These are phyloP conservation scores for Corchorus olitorius DNA, from an alignment of 345 rosid genomes.

Conservation along the genomic window DNA sequence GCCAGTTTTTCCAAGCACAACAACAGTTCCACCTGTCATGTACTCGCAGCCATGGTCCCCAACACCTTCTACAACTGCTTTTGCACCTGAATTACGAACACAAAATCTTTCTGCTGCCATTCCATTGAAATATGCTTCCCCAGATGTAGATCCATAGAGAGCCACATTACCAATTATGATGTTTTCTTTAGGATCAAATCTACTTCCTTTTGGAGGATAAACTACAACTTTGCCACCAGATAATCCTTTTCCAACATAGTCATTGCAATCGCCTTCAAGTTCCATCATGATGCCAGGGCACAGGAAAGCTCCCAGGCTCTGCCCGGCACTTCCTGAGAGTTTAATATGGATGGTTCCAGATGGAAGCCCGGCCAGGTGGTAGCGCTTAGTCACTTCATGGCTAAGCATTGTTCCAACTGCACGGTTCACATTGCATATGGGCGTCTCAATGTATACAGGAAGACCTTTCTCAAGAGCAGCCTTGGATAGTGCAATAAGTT, in stretches of 20 bases:
- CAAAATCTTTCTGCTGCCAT: conserved; percentile 99
- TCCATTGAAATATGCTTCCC: conserved; percentile 96
- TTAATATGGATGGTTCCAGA: conserved; percentile 84
- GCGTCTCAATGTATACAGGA: conserved; percentile 81
- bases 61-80: conserved; percentile 97
- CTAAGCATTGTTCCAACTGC: conserved; percentile 99
- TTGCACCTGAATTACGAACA: conserved; percentile 99
- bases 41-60: conserved; percentile 99
- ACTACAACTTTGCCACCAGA: conserved; percentile 95
- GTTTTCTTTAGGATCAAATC: conserved; percentile 94
- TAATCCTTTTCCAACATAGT: conserved; percentile 97
- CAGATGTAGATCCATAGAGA: conserved; percentile 88
- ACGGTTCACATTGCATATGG: conserved; percentile 89
- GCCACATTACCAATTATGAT: conserved; percentile 97
- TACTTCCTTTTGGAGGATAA: conserved; percentile 88
- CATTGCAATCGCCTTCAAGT: conserved; percentile 97
- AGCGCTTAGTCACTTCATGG: conserved; percentile 94
- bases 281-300: conserved; percentile 90
- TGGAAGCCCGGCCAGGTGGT: conserved; percentile 83
- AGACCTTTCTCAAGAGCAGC: conserved; percentile 81
- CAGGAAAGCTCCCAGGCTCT: conserved; percentile 94
- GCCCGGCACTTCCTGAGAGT: conserved; percentile 96
- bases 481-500: conserved; percentile 63
- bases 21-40: conserved; percentile 99
- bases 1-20: conserved; percentile 96